Percentiles rank a stretch among this genome's conserved stretches.
phyloP scores from a whole-genome alignment of 352 stramenopile species.

The Phytophthora litchii region DNA sequence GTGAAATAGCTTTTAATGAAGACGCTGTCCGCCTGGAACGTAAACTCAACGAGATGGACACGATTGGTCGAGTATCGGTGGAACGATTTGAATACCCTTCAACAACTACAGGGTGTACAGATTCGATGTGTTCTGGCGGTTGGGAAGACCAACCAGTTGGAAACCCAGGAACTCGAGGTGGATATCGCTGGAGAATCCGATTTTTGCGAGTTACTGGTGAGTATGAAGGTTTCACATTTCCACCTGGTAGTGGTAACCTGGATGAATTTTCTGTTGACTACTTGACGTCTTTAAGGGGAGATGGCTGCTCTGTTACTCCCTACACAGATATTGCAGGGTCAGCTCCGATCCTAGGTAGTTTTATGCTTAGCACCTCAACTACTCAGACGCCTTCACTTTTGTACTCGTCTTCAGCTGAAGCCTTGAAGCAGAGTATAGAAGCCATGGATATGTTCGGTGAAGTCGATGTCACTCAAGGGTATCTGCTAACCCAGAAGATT shows the following conservation, averaged over 20 bases:
- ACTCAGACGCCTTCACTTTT: slow-evolving; percentile 51
- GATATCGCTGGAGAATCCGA: slow-evolving; percentile 76
- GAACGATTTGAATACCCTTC: slow-evolving; percentile 89
- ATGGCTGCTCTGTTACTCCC: slow-evolving; percentile 54
- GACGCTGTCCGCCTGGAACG: slow-evolving; percentile 74
- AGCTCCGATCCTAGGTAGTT: slow-evolving; percentile 49
- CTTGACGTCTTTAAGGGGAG: slow-evolving; percentile 46
- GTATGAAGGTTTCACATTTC: slow-evolving; percentile 74
- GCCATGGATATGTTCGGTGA: slow-evolving; percentile 75
- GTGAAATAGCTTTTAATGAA: slow-evolving; percentile 90
- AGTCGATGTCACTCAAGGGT: slow-evolving; percentile 61
- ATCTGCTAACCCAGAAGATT: slow-evolving; percentile 59
- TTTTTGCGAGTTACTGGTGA: slow-evolving; percentile 78
- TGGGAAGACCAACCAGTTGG: slow-evolving; percentile 88
- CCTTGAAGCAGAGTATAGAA: slow-evolving; percentile 75
- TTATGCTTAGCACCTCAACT: slow-evolving; percentile 46
- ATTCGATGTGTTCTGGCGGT: slow-evolving; percentile 78
- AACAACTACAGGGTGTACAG: slow-evolving; percentile 50
- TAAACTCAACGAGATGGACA: slow-evolving; percentile 96
- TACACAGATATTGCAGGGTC: slow-evolving; percentile 58
- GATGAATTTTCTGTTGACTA: slow-evolving; percentile 53
- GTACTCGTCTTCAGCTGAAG: slow-evolving; percentile 64
- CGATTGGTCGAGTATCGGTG: slow-evolving; percentile 91
- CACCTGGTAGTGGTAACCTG: slow-evolving; percentile 79
- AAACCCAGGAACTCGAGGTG: slow-evolving; percentile 75